Evolutionary conservation across 1,284 basidiomycete species (phyloP), one percentile per base, ranked within the genome.

Genomic region (Apiotrichum mycotoxinovorans): DNA sequence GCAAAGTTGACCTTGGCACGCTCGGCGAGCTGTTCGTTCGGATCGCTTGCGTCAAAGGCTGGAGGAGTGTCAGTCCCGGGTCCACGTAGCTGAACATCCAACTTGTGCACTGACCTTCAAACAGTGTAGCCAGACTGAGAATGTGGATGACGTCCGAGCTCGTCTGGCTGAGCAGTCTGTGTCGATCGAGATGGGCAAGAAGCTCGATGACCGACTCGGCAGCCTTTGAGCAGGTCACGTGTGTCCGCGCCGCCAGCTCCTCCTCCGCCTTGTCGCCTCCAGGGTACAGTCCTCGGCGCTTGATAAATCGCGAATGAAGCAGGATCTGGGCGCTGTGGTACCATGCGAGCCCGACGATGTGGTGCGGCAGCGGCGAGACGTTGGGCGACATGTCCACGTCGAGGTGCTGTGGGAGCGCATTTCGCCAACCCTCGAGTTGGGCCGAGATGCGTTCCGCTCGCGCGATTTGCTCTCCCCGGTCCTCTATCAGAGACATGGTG

Each of bases 101-200:
- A 43, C 5, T 4, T 11, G 11, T 20, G 8, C 14, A 22, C 48
- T 50, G 12, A 50, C 48, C 57, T 38, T 73, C 66, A 43, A 69
- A 73, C 12, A 74, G 42, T 3, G 74, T 69, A 1, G 70, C 67
- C 18, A 73, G 58, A 25, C 66, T 66, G 26, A 76, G 60, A 18
- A 74, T 67, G 54, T 76, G 73, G 12, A 76, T 69, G 17, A 71
- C 56, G 56, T 76, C 74, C 26, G 70, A 63, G 46, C 68, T 68
- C 14, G 66, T 58, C 23, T 67, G 66, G 9, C 45, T 56, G 15
- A 76, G 58, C 12, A 74, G 62, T 30, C 64, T 57, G 59, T 68
- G 58, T 33, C 60, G 54, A 38, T 76, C 74, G 23, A 74, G 63
- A 17, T 57, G 57, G 1, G 60, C 56, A 0, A 76, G 56, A 8